Evolutionary conservation across 208 protist species (phyloP).

Genomic region (Acanthamoeba rhysodes): DNA sequence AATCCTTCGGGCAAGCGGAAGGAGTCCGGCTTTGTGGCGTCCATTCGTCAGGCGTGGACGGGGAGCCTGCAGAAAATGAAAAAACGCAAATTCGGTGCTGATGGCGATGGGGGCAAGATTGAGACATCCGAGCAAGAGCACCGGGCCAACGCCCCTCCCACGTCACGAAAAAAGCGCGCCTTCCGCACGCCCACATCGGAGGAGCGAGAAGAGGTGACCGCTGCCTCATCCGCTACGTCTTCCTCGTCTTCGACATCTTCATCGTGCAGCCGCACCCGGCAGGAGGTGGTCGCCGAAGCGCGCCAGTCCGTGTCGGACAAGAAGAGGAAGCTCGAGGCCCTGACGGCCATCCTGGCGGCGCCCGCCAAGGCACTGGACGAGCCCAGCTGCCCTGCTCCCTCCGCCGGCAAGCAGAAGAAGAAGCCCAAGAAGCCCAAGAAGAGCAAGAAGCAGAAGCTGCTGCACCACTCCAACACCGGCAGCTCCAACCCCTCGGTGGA

Average conservation of each 20-base stretch:
- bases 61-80: neutral
- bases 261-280: neutral
- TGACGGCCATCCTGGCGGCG: neutral
- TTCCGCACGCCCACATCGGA: neutral
- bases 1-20: neutral
- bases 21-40: neutral
- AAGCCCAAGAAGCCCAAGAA: constrained; percentile 12
- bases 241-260: neutral
- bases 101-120: neutral
- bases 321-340: constrained; percentile 20
- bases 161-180: neutral
- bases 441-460: neutral
- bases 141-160: neutral
- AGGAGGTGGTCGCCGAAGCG: neutral
- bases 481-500: neutral
- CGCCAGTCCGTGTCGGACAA: neutral
- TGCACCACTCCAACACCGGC: neutral
- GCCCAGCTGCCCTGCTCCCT: neutral
- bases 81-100: neutral
- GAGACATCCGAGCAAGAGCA: neutral
- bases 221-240: neutral
- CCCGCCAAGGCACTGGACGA: neutral
- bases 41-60: neutral
- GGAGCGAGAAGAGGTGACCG: neutral
- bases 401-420: neutral